phyloP scores from a whole-genome alignment of 2,329 filamentous ascomycete species.

The Ascochyta pisi region DNA sequence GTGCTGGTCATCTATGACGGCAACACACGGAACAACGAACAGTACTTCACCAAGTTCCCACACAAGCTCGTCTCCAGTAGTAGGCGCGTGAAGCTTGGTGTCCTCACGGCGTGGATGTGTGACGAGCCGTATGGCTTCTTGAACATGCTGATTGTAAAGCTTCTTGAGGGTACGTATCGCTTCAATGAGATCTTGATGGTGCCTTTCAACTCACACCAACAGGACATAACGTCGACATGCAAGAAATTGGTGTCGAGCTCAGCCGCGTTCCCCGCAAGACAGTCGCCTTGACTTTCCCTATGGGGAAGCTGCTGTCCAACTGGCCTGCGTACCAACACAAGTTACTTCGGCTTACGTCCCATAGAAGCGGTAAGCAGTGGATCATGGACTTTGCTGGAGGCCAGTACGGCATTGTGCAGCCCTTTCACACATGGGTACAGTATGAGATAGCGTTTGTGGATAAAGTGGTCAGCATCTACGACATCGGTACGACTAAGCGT shows the following conservation, averaged over 20 bases:
- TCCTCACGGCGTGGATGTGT: conserved; percentile 1
- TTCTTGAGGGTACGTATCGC: neutral
- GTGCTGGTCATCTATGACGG: neutral
- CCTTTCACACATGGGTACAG: neutral
- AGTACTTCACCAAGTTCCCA: conserved; percentile 1
- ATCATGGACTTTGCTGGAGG: neutral
- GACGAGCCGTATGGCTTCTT: conserved; percentile 3
- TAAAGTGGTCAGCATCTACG: neutral
- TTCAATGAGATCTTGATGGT: neutral
- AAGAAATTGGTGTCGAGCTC: neutral
- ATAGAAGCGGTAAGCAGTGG: neutral
- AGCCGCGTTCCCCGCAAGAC: neutral
- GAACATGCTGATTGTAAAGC: neutral
- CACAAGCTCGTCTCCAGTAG: neutral
- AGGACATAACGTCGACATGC: neutral
- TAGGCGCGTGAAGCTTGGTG: neutral
- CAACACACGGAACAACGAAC: neutral
- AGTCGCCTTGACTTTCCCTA: neutral
- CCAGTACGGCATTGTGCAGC: conserved; percentile 3
- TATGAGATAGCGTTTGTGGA: neutral
- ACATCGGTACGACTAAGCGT: neutral
- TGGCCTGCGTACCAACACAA: neutral
- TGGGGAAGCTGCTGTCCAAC: neutral
- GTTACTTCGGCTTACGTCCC: neutral
- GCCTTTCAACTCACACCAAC: neutral